Base-by-base conservation (phyloP, 164 flowering plant species). In the Aristolochia californica region DNA sequence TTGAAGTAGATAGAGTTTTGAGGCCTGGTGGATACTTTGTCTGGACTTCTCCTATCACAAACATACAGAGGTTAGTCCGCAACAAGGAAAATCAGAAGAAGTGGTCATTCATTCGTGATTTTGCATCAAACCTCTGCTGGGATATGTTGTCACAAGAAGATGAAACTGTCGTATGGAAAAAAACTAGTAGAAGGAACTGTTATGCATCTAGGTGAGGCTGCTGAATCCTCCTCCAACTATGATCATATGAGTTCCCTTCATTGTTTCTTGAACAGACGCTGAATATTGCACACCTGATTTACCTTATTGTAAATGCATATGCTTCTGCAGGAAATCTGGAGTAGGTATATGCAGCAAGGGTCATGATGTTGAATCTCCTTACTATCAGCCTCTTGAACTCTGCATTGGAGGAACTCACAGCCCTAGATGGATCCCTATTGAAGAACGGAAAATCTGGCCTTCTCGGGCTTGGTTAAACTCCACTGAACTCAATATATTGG, bases 1-100 rank as follows among this genome's bases (percentile, higher is more conserved):
- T 88, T 68, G 99, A 94, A 79, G 91, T 65, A 52, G 95, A 94
- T 71, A 84, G 99, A 75, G 81, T 94, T 61, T 67, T 94, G 70
- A 82, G 77, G 73, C 96, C 99, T 48, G 97, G 99, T 62, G 97
- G 99, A 70, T 94, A 86, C 67, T 94, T 90, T 74, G 99, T 90
- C 57, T 94, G 96, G 99, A 94, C 96, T 64, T 88, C 96, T 63
- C 93, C 91, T 7, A 53, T 88, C 20, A 82, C 85, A 40, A 87
- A 82, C 71, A 67, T 79, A 53, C 87, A 73, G 30, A 60, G 69
- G 13, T 75, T 62, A 38, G 61, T 49, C 56, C 86, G 80, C 59
- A 72, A 80, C 66, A 90, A 84, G 76, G 83, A 65, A 56, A 78
- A 80, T 59, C 80, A 75, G 67, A 81, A 80, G 67, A 80, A 66